Conservation (phyloP, 768 basidiomycete species). For the Tylopilus intermedius region DNA sequence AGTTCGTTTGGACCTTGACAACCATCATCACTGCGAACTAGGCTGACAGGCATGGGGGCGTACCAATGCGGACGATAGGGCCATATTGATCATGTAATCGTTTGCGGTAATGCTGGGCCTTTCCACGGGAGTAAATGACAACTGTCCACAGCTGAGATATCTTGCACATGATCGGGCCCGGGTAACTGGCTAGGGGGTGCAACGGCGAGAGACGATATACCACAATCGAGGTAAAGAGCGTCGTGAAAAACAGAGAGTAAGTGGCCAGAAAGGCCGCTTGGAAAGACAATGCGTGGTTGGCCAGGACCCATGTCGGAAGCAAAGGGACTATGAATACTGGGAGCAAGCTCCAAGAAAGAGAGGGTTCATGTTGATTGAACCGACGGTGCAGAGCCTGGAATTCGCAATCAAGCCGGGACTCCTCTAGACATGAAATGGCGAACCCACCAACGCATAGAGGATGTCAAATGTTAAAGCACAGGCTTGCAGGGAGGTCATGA, state of each 20-base stretch:
- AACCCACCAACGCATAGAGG: constrained; percentile 18
- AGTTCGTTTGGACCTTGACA: constrained; percentile 36
- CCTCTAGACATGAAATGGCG: background rate
- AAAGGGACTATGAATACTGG: constrained; percentile 11
- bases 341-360: constrained; percentile 13
- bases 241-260: constrained; percentile 17
- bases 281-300: constrained; percentile 6
- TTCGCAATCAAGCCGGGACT: background rate
- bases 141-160: constrained; percentile 30
- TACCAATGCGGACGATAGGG: constrained; percentile 32
- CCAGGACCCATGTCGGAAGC: constrained; percentile 10
- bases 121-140: constrained; percentile 14
- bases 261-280: constrained; percentile 4
- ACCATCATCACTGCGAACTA: constrained; percentile 2
- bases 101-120: constrained; percentile 15
- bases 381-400: constrained; percentile 11
- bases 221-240: constrained; percentile 26
- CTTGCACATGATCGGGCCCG: constrained; percentile 31
- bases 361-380: constrained; percentile 19
- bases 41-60: background rate
- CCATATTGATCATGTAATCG: constrained; percentile 30
- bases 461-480: constrained; percentile 11
- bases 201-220: constrained; percentile 36
- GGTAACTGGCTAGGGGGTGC: constrained; percentile 36
- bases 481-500: constrained; percentile 4